These are phyloP conservation scores for Sarcodon sp. DNA, from an alignment of 768 basidiomycete species.

Conservation along the genomic window DNA sequence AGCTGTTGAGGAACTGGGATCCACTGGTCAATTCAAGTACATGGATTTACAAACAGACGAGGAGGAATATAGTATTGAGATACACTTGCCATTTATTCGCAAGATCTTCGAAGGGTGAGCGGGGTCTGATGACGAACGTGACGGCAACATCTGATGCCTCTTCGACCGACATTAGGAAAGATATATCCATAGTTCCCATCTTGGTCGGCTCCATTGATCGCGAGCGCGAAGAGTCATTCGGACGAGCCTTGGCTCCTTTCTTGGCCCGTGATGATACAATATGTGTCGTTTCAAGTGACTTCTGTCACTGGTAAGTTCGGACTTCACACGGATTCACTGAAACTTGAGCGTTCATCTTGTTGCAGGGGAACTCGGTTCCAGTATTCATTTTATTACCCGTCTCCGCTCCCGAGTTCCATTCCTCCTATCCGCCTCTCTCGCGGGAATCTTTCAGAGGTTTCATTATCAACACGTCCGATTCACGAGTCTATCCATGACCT, in stretches of 20 bases:
- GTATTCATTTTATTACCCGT: slow-evolving; percentile 81
- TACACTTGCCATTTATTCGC: slow-evolving; percentile 89
- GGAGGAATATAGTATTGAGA: slow-evolving; percentile 94
- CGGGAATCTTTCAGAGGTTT: slow-evolving; percentile 20
- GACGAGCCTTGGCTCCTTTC: slow-evolving; percentile 68
- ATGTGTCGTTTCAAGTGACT: slow-evolving; percentile 89
- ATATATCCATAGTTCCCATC: slow-evolving; percentile 81
- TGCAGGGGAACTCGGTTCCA: slow-evolving; percentile 73
- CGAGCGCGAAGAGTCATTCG: slow-evolving; percentile 47
- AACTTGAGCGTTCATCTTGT: neutral
- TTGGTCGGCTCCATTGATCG: slow-evolving; percentile 72
- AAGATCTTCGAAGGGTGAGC: slow-evolving; percentile 73
- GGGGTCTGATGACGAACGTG: no score
- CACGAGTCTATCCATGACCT: slow-evolving; percentile 72
- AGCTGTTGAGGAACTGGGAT: slow-evolving; percentile 59
- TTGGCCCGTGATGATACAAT: slow-evolving; percentile 69
- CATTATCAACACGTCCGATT: slow-evolving; percentile 46
- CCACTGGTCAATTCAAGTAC: slow-evolving; percentile 54
- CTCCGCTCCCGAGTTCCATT: slow-evolving; percentile 32
- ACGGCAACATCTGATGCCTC: neutral
- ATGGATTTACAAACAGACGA: slow-evolving; percentile 67
- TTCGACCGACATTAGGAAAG: slow-evolving; percentile 26
- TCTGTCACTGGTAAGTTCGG: slow-evolving; percentile 82
- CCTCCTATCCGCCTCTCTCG: slow-evolving; percentile 39
- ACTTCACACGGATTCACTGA: neutral